These are phyloP conservation scores for Coemansia sp. DNA, from an alignment of 192 early-diverging fungal species.

Conservation along the genomic window DNA sequence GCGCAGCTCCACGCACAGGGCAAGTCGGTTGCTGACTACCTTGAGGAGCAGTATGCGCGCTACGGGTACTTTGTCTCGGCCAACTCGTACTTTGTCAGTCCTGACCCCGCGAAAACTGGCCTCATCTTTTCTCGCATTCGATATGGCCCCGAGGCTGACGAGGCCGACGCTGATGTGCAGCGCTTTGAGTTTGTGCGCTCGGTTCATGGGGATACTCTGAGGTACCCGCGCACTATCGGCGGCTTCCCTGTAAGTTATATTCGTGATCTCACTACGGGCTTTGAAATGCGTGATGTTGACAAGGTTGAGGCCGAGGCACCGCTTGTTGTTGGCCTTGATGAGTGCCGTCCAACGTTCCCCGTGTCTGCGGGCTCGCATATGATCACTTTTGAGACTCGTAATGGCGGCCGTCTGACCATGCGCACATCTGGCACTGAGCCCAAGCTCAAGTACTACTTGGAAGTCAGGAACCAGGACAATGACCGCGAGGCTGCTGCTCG, in stretches of 20 bases:
- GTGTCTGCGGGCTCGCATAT: conserved; percentile 79
- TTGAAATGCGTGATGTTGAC: conserved; percentile 66
- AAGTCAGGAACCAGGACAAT: conserved; percentile 52
- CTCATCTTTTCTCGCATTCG: conserved; percentile 80
- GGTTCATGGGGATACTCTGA: conserved; percentile 44
- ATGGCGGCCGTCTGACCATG: conserved; percentile 65
- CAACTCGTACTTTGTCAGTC: conserved; percentile 87
- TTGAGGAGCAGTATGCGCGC: conserved; percentile 72
- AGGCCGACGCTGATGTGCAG: conserved; percentile 4
- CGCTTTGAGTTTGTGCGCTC: conserved; percentile 21
- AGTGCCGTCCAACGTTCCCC: conserved; percentile 66
- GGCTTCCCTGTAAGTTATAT: conserved; percentile 66
- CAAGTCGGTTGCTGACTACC: conserved; percentile 61
- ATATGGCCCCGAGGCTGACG: conserved; percentile 67
- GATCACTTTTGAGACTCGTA: conserved; percentile 83
- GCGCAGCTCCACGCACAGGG: conserved; percentile 63
- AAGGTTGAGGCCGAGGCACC: background rate
- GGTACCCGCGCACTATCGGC: conserved; percentile 72
- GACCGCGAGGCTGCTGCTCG: conserved; percentile 51
- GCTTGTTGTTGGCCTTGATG: conserved; percentile 1
- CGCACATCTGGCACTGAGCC: conserved; percentile 85
- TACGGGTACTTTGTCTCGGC: conserved; percentile 82
- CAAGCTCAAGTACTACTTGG: conserved; percentile 86
- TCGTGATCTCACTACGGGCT: conserved; percentile 86
- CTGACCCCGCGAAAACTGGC: conserved; percentile 67